Percentiles rank a stretch among this genome's conserved stretches.
Conservation (phyloP, 345 rosid genomes). For the Microthlaspi erraticum region DNA sequence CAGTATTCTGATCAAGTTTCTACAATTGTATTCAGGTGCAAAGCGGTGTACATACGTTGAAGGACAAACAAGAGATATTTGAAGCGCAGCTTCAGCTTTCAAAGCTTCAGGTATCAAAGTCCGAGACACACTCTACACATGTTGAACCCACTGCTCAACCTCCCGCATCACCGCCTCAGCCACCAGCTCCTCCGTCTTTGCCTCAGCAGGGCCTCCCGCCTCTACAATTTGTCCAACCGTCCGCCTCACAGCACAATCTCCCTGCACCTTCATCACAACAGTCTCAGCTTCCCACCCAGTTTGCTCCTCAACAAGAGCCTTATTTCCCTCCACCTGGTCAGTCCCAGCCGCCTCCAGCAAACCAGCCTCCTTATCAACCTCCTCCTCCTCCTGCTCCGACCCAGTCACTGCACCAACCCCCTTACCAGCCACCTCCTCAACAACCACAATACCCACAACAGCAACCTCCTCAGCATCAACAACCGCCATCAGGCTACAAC, state of each 20-base stretch:
- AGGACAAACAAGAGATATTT: conserved; percentile 75
- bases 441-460: conserved; percentile 73
- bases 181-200: conserved; percentile 48
- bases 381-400: conserved; percentile 60
- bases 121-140: conserved; percentile 53
- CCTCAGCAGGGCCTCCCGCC: conserved; percentile 60
- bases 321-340: conserved; percentile 68
- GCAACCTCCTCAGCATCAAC: conserved; percentile 59
- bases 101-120: conserved; percentile 64
- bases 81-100: conserved; percentile 72
- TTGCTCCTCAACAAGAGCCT: conserved; percentile 72
- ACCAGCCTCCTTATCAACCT: conserved; percentile 68
- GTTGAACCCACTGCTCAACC: conserved; percentile 63
- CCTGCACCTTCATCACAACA: conserved; percentile 58
- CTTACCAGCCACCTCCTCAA: conserved; percentile 62
- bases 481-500: conserved; percentile 63
- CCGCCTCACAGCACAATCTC: conserved; percentile 54
- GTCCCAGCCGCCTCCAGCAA: conserved; percentile 59
- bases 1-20: not conserved
- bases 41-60: conserved; percentile 65
- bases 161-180: conserved; percentile 44
- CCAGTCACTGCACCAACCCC: conserved; percentile 66
- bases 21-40: conserved; percentile 63
- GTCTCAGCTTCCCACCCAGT: conserved; percentile 66
- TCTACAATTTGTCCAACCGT: conserved; percentile 41